Base-by-base conservation (phyloP, 1,139 yeast species). In the Protomyces inundatus region DNA sequence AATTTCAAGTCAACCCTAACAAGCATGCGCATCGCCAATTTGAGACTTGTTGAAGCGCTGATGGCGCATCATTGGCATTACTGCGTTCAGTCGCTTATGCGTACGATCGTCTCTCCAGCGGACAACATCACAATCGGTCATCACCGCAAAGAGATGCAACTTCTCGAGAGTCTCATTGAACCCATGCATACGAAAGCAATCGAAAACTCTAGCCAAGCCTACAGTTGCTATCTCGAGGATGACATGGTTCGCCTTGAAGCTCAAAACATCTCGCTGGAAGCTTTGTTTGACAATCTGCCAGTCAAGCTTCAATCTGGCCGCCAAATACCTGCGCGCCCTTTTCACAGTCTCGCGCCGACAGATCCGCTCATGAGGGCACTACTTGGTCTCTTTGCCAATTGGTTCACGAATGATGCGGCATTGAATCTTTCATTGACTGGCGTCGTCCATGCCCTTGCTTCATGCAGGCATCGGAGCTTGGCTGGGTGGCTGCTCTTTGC, bases 381-480 rank as follows among this genome's bases (percentile, higher is more conserved):
- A 1, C 53, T 68, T 3, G 51, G 51, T 1, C 50, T 66, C 50
- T 48, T 73, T 12, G 37, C 64, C 4, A 37, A 40, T 12, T 73
- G 69, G 56, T 72, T 69, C 59, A 66, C 71, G 12, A 73, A 73
- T 64, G 46, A 69, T 12, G 67, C 69, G 7, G 72, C 69, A 32
- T 62, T 71, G 16, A 73, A 73, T 59, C 59, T 73, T 36, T 67
- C 69, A 3, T 64, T 73, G 42, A 71, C 72, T 0, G 69, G 70
- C 14, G 64, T 72, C 9, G 36, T 73, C 10, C 61, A 68, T 35
- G 73, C 72, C 32, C 61, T 73, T 37, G 70, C 68, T 1, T 56
- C 68, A 6, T 68, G 69, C 45, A 68, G 70, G 7, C 68, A 68
- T 67, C 65, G 70, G 37, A 64, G 74, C 2, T 59, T 72, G 45